Base-by-base conservation (phyloP, 139 green algal genomes). In the Chlamydomonas eustigma region DNA sequence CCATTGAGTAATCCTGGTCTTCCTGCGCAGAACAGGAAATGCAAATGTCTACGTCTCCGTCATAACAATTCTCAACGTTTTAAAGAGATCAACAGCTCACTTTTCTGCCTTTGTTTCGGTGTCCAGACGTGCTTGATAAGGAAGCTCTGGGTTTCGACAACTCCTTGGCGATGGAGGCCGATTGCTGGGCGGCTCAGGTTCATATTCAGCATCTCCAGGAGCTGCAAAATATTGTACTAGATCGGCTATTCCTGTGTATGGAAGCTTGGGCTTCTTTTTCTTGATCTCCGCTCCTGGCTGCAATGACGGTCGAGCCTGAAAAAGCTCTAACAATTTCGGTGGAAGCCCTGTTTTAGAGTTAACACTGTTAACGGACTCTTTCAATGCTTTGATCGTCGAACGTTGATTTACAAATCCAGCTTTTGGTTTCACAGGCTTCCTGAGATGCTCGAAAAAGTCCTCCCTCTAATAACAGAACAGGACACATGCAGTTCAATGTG, bases 301-400 rank as follows among this genome's bases (percentile, higher is more conserved):
- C 4, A 90, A 74, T 24, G 79, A 76, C 1, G 83, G 73, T 4
- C 85, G 69, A 0, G 92, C 63, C 2, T 76, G 68, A 67, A 97
- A 97, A 0, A 97, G 81, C 6, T 91, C 73, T 8, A 97, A 76
- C 34, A 97, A 80, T 39, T 86, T 84, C 0, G 85, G 81, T 2
- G 90, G 88, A 35, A 97, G 73, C 5, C 92, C 92, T 2, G 92
- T 95, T 33, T 76, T 85, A 71, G 95, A 90, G 2, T 80, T 84
- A n/a, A 72, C 65, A 3, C 71, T 83, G 50, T 87, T 81, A 31
- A 90, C 81, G 2, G 72, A 80, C 65, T 90, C 82, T 35, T 90
- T 90, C 5, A 90, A 73, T 2, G 78, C 76, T 71, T 86, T 86
- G 24, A 84, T 72, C 0, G 77, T 67, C 36, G 78, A 72, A 25